A percentile compares a stretch with the other conserved stretches of the same genome.
Conservation (phyloP, 2,329 filamentous ascomycete species). For the Aaosphaeria pasadenensis region DNA sequence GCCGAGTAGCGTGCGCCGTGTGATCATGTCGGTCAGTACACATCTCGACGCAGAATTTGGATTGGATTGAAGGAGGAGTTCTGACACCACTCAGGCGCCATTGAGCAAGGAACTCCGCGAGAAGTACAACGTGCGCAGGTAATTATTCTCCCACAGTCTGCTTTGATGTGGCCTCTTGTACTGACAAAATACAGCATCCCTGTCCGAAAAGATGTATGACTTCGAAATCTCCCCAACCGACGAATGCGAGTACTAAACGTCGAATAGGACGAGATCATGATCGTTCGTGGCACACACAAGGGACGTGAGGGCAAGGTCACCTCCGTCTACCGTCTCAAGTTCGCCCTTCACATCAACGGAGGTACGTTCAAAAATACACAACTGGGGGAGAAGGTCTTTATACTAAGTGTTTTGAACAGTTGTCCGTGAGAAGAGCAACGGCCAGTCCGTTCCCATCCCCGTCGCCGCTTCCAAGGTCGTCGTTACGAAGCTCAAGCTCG, state of each 20-base stretch:
- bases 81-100: slow-evolving; percentile 27
- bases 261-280: slow-evolving; percentile 71
- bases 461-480: slow-evolving; percentile 96
- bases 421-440: slow-evolving; percentile 94
- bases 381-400: not conserved
- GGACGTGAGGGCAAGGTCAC: slow-evolving; percentile 98
- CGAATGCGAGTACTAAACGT: slow-evolving; percentile 22
- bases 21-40: slow-evolving; percentile 81
- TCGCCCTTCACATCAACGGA: slow-evolving; percentile 94
- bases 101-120: slow-evolving; percentile 81
- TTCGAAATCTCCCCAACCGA: not conserved
- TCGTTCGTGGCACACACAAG: slow-evolving; percentile 93
- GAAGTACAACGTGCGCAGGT: slow-evolving; percentile 97
- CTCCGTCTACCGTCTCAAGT: slow-evolving; percentile 79
- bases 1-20: slow-evolving; percentile 88
- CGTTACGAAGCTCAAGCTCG: slow-evolving; percentile 98
- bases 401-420: slow-evolving; percentile 47
- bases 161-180: not conserved
- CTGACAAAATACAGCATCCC: slow-evolving; percentile 60
- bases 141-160: slow-evolving; percentile 52
- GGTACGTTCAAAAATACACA: slow-evolving; percentile 20
- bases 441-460: slow-evolving; percentile 86
- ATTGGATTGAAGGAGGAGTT: too few relatives aligned
- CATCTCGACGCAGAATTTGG: slow-evolving; percentile 21
- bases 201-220: slow-evolving; percentile 77